phyloP scores from a whole-genome alignment of 257 asterid species.

The Capsicum baccatum region DNA sequence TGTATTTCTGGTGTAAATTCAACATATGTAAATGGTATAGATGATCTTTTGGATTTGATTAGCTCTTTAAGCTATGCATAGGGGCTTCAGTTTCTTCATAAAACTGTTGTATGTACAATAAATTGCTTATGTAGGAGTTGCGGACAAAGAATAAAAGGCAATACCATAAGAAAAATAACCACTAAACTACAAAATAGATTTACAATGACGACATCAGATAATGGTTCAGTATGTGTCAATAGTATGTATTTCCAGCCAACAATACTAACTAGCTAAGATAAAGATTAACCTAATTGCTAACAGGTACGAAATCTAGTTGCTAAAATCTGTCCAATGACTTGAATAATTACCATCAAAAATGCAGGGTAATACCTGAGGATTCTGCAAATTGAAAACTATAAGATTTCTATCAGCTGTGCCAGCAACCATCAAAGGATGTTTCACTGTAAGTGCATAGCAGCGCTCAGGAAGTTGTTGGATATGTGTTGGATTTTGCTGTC shows the following conservation, averaged over 20 bases:
- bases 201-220: background rate
- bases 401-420: slow-evolving; percentile 93
- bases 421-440: slow-evolving; percentile 92
- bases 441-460: slow-evolving; percentile 87
- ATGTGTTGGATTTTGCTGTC: slow-evolving; percentile 87
- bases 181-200: background rate
- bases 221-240: background rate
- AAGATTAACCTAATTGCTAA: background rate
- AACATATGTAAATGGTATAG: background rate
- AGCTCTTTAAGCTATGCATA: background rate
- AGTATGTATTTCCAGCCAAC: background rate
- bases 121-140: background rate
- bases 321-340: slow-evolving; percentile 12
- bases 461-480: slow-evolving; percentile 93
- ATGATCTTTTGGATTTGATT: background rate
- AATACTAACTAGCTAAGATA: background rate
- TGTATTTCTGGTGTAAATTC: background rate
- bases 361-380: slow-evolving; percentile 74
- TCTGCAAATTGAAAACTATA: slow-evolving; percentile 83
- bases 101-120: background rate
- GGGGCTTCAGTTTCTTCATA: slow-evolving; percentile 18
- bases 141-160: background rate
- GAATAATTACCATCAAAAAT: background rate
- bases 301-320: background rate
- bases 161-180: background rate